Evolutionary conservation across 1,139 yeast genomes (phyloP), one percentile per base, ranked within the genome.

Genomic region (Wickerhamomyces sp.): DNA sequence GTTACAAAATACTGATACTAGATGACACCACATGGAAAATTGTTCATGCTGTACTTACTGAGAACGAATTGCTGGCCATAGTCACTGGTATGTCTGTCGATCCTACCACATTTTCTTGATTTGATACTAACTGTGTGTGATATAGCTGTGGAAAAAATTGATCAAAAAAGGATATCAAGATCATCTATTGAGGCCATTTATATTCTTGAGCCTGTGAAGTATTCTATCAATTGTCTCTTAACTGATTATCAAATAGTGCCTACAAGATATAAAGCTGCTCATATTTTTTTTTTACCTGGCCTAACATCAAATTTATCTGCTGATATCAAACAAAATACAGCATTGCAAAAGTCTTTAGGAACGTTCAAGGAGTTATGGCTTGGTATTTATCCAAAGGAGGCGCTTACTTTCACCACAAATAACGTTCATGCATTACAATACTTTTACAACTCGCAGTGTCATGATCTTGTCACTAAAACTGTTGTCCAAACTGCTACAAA

Each of bases 371-470:
- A 65, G 41, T 52, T 67, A 8, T 55, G 59, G 35, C 48, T 78
- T 26, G 69, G 68, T 28, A 68, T 70, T 33, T 54, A 63, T 40
- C 78, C 83, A 5, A 60, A 67, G 24, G 82, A 78, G 54, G 51
- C 72, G 0, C 68, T 66, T 31, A 67, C 67, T 3, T 78, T 74
- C 52, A 60, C 77, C 10, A 48, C 63, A 10, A 56, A 56, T 27
- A 55, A 58, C 32, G 61, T 59, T 25, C 59, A 78, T 48, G 76
- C 95, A 2, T 68, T 88, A 62, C 90, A 90, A 33, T 68, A 81
- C 28, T 85, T 83, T 55, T 89, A 79, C 61, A 88, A 86, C 56
- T 69, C 67, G 30, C 69, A 75, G 41, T 88, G 95, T 55, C 60
- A 67, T 26, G 81, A 80, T 41, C 63, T 81, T 40, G 81, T 86